Base-by-base conservation (phyloP, 1,284 basidiomycete species). In the Phaffia rhodozyma region DNA sequence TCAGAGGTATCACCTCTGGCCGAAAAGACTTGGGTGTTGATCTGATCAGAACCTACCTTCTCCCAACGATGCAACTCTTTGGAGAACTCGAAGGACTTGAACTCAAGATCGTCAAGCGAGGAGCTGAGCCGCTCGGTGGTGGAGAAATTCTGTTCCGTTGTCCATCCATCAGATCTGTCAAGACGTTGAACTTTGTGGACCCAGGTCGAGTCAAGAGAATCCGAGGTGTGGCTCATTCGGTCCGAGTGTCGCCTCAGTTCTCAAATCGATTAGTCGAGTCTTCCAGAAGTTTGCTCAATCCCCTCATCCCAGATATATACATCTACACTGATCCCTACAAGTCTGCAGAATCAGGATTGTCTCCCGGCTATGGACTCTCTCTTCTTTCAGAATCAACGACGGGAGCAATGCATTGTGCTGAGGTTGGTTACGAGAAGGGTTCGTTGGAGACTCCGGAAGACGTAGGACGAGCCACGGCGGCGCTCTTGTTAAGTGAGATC, bases 261-360 rank as follows among this genome's bases (percentile, higher is more conserved):
- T 92, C 93, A 2, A 97, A 97, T 75, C 84, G 96, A 55, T 91
- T 98, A 85, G 96, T 98, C 63, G 94, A 97, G 71, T 82, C 91
- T 1, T 85, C 91, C 13, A 84, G 96, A 52, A 89, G 88, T 2
- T 81, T 98, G 29, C 80, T 99, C 48, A 97, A 97, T 72, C 85
- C 93, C 4, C 97, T 90, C 75, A 96, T 98, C 67, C 94, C 94
- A 30, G 96, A 99, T 73, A 90, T 97, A 34, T 97, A 98, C 75
- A 83, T 99, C 32, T 96, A 97, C 74, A 96, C 96, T 1, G 96
- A 98, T 71, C 92, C 97, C 18, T 98, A 97, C 78, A 92, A 96
- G 73, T 93, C 93, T 11, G 89, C 92, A 29, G 96, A 68, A 87
- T 78, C 21, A 23, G 5, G 27, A 58, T 32, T 20, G 48, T 97